Percentiles rank a stretch among this genome's conserved stretches.
These are phyloP conservation scores for Aspergillus sclerotialis DNA, from an alignment of 2,329 filamentous ascomycete genomes.

Conservation along the genomic window DNA sequence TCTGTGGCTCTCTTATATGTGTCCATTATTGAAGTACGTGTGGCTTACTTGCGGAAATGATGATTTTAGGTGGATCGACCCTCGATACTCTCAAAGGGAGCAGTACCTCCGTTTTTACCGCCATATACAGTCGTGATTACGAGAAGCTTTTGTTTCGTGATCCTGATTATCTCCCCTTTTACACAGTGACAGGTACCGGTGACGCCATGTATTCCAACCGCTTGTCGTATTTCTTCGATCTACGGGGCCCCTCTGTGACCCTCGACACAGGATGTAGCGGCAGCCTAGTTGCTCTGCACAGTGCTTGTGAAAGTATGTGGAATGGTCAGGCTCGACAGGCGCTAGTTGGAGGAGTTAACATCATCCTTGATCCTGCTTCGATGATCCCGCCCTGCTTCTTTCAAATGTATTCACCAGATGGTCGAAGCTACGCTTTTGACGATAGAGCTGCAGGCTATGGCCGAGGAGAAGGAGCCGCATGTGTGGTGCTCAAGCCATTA, in stretches of 20 bases:
- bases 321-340: background rate
- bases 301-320: background rate
- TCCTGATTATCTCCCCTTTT: background rate
- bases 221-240: background rate
- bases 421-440: constrained; percentile 17
- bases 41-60: background rate
- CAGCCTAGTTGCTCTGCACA: background rate
- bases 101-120: background rate
- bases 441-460: constrained; percentile 21
- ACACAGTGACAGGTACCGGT: background rate
- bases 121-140: background rate
- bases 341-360: background rate
- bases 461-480: constrained; percentile 22
- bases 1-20: background rate
- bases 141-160: background rate
- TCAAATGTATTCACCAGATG: constrained; percentile 3
- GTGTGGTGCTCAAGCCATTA: constrained; percentile 21
- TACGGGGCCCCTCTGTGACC: background rate
- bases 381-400: background rate
- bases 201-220: background rate
- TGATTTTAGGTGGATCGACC: background rate
- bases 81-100: background rate
- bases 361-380: background rate
- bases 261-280: background rate
- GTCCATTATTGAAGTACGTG: background rate